A percentile compares a stretch with the other conserved stretches of the same genome.
These are phyloP conservation scores for Coprinopsis strossmayeri DNA, from an alignment of 768 basidiomycete genomes.

Conservation along the genomic window DNA sequence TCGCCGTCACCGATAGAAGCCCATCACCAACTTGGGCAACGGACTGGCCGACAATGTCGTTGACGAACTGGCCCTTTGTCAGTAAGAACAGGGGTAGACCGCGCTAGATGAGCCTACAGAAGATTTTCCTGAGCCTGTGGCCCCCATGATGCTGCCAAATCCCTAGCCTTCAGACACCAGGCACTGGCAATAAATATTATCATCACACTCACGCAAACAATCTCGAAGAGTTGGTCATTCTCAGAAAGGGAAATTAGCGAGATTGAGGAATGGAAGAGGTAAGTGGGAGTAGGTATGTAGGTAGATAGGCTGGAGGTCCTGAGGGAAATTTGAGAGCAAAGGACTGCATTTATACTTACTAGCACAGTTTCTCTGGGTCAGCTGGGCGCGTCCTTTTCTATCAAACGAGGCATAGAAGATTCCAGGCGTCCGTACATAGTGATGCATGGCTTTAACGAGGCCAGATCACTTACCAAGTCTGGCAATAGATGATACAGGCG, in stretches of 20 bases:
- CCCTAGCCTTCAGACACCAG: not conserved
- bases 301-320: not conserved
- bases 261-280: too few relatives aligned
- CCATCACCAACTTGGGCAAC: not conserved
- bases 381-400: too few relatives aligned
- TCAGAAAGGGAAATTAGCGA: too few relatives aligned
- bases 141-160: slow-evolving; percentile 1
- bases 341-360: too few relatives aligned
- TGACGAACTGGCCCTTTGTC: slow-evolving; percentile 2
- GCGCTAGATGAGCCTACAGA: not conserved
- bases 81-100: not conserved
- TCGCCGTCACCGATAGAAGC: not conserved
- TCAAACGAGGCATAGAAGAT: too few relatives aligned
- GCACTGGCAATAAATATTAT: not conserved
- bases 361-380: too few relatives aligned
- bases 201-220: not conserved
- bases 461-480: too few relatives aligned
- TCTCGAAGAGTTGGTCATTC: not conserved
- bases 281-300: too few relatives aligned
- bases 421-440: too few relatives aligned
- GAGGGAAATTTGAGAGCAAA: not conserved
- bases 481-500: too few relatives aligned
- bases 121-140: slow-evolving; percentile 2
- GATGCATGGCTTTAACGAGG: too few relatives aligned
- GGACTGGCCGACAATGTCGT: not conserved